Evolutionary conservation across 2,329 filamentous ascomycete genomes (phyloP).

Genomic region (Pseudogymnoascus pannorum): DNA sequence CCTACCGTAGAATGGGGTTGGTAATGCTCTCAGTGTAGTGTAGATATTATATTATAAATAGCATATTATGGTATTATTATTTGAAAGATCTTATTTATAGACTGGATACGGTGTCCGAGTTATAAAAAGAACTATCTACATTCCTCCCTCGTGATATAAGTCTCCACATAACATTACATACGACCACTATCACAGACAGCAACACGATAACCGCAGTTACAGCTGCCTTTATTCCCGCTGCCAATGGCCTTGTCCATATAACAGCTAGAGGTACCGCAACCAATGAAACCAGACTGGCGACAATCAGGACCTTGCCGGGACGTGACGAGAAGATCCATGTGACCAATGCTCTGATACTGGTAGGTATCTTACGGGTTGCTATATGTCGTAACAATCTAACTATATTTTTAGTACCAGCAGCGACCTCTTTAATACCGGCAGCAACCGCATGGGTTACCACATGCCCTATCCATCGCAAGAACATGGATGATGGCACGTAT

Average conservation of each 20-base stretch:
- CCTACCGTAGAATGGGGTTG: neutral
- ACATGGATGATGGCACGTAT: conserved; percentile 8
- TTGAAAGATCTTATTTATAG: too few species aligned
- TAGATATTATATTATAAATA: neutral
- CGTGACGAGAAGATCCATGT: neutral
- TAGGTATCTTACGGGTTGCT: too few species aligned
- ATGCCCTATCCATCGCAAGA: conserved; percentile 8
- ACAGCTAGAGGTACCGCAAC: neutral
- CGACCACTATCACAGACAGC: neutral
- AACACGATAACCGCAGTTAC: neutral
- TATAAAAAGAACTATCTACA: neutral
- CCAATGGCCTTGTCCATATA: neutral
- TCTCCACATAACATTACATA: neutral
- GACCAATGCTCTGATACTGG: neutral
- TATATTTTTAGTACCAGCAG: too few species aligned
- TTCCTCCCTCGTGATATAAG: neutral
- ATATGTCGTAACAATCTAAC: too few species aligned
- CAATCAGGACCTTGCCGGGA: neutral
- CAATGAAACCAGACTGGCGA: neutral
- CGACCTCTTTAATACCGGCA: too few species aligned
- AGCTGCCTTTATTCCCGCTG: neutral
- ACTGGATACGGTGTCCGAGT: neutral
- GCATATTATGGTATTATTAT: neutral
- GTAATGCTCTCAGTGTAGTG: neutral
- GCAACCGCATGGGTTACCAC: neutral